Evolutionary conservation across 768 basidiomycete species (phyloP).

Genomic region (Trichaptum fuscoviolaceum): DNA sequence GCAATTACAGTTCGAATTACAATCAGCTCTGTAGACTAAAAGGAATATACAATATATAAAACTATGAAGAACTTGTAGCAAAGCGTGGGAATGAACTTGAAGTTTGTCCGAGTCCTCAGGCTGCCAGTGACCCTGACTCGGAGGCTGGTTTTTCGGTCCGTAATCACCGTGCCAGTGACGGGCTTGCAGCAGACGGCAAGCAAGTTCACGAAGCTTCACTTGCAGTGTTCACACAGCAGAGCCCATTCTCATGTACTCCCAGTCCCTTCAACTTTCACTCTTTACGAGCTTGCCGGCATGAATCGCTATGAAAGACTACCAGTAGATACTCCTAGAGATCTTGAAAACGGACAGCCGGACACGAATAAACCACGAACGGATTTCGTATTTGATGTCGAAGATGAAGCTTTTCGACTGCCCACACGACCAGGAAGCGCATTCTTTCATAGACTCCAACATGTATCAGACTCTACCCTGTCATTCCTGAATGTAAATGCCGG

Average conservation of each 20-base stretch:
- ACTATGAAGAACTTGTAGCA: no score
- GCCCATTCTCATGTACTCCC: not conserved
- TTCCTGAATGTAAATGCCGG: constrained; percentile 41
- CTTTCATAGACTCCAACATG: not conserved
- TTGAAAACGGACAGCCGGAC: not conserved
- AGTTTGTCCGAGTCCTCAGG: no score
- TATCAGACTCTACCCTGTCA: not conserved
- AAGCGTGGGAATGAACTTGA: no score
- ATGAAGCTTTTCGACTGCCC: not conserved
- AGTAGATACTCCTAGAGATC: not conserved
- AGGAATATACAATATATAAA: no score
- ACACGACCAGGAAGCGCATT: not conserved
- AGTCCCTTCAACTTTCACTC: not conserved
- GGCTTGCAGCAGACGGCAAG: no score
- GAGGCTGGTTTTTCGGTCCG: no score
- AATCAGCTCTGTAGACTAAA: no score
- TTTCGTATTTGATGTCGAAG: not conserved
- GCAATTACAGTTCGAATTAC: no score
- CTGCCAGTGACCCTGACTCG: no score
- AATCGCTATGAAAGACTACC: not conserved
- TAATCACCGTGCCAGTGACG: no score
- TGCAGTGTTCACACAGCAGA: no score
- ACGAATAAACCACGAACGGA: not conserved
- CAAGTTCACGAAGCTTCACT: no score
- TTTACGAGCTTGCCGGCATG: not conserved